A percentile compares a stretch with the other conserved stretches of the same genome.
These are phyloP conservation scores for Nymphaea colorata DNA, from an alignment of 164 flowering plant genomes.

Conservation along the genomic window DNA sequence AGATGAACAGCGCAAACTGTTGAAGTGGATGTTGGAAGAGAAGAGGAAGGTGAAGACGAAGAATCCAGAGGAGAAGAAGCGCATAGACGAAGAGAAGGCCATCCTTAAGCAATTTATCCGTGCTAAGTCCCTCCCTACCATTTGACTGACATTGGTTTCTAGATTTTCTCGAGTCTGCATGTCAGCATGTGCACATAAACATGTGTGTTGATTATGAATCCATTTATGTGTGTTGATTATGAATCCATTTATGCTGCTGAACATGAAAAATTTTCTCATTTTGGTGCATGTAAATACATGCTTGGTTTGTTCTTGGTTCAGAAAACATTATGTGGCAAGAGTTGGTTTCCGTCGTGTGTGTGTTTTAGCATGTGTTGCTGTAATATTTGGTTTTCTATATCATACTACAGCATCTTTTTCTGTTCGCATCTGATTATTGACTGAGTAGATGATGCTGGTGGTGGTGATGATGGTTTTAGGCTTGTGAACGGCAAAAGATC, in stretches of 20 bases:
- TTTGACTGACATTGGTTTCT: not conserved
- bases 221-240: not conserved
- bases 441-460: no score
- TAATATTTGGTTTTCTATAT: no score
- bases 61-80: slow-evolving; percentile 55
- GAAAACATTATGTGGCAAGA: not conserved
- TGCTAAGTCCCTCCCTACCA: slow-evolving; percentile 43
- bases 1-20: slow-evolving; percentile 60
- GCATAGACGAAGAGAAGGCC: slow-evolving; percentile 78
- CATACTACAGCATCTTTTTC: no score
- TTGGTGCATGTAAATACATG: not conserved
- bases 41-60: slow-evolving; percentile 64
- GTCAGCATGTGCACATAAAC: not conserved
- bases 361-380: no score
- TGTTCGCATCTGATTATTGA: no score
- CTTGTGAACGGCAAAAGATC: no score
- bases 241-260: not conserved
- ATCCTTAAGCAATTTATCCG: slow-evolving; percentile 67
- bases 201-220: not conserved
- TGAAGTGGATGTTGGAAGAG: slow-evolving; percentile 83
- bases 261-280: no score
- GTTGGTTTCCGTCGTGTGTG: no score
- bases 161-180: not conserved
- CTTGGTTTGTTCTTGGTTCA: not conserved
- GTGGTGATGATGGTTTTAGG: no score